A percentile compares a stretch with the other conserved stretches of the same genome.
Conservation (phyloP, 2,329 filamentous ascomycete species). For the Arthrinium puccinioides region DNA sequence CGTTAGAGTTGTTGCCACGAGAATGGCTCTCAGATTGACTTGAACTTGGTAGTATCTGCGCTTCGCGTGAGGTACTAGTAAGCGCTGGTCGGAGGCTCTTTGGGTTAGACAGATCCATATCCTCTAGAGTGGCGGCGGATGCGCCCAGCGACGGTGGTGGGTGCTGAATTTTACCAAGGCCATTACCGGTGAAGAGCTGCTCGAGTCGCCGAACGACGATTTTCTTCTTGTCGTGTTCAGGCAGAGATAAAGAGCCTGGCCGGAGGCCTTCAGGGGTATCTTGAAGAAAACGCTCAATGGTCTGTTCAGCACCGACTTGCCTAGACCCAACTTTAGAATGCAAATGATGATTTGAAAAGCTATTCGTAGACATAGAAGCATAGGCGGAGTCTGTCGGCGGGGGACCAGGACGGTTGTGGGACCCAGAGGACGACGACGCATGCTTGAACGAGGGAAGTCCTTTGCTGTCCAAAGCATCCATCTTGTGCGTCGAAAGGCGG, state of each 20-base stretch:
- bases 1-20: constrained; percentile 40
- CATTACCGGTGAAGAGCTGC: constrained; percentile 73
- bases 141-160: constrained; percentile 21
- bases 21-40: constrained; percentile 32
- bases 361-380: constrained; percentile 57
- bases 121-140: constrained; percentile 14
- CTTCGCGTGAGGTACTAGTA: constrained; percentile 37
- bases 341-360: constrained; percentile 34
- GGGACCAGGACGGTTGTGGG: constrained; percentile 28
- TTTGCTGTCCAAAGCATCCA: constrained; percentile 27
- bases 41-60: constrained; percentile 33
- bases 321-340: constrained; percentile 23
- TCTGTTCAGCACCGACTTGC: constrained; percentile 42
- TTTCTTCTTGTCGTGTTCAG: constrained; percentile 68
- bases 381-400: constrained; percentile 55
- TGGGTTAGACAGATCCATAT: constrained; percentile 29
- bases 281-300: constrained; percentile 62
- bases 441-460: constrained; percentile 43
- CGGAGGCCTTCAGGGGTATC: constrained; percentile 66
- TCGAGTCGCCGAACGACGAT: constrained; percentile 70
- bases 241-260: constrained; percentile 54
- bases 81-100: constrained; percentile 2
- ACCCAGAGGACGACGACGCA: constrained; percentile 43
- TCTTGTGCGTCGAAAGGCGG: constrained; percentile 34
- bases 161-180: constrained; percentile 27